Evolutionary conservation across 2,329 filamentous ascomycete species (phyloP).

Genomic region (Sporothrix inflata): DNA sequence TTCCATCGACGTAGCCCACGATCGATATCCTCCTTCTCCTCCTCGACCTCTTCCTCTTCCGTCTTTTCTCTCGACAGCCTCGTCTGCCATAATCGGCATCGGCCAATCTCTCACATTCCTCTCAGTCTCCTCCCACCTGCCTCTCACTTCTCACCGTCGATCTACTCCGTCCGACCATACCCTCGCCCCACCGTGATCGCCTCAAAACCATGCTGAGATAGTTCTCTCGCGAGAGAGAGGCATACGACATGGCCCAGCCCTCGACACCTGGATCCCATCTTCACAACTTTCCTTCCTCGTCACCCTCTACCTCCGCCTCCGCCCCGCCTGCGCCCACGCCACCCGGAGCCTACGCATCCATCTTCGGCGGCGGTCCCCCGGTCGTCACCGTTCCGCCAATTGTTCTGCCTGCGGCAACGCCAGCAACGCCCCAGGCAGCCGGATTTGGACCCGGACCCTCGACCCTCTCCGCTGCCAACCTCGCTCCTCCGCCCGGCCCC

Average conservation of each 20-base stretch:
- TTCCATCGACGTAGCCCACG: neutral
- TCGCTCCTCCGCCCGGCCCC: neutral
- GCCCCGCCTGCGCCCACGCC: slow-evolving; percentile 8
- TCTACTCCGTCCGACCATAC: neutral
- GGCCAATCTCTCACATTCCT: neutral
- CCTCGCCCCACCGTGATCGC: neutral
- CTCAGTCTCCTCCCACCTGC: neutral
- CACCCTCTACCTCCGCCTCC: slow-evolving; percentile 5
- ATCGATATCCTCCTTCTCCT: neutral
- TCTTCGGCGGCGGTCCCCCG: slow-evolving; percentile 28
- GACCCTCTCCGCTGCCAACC: neutral
- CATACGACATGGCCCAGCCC: slow-evolving; percentile 33
- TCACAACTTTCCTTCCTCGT: slow-evolving; percentile 16
- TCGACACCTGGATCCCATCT: slow-evolving; percentile 22
- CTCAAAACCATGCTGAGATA: slow-evolving; percentile 33
- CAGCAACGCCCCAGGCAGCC: neutral
- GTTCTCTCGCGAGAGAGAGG: slow-evolving; percentile 32
- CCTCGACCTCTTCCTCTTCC: neutral
- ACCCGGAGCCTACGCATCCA: slow-evolving; percentile 20
- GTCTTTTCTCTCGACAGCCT: neutral
- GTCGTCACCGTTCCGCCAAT: neutral
- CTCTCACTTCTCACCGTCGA: neutral
- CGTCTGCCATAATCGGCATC: neutral
- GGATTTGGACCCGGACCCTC: neutral
- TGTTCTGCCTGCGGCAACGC: neutral